Evolutionary conservation across 306 rosid species (phyloP), one percentile per base, ranked within the genome.

Genomic region (Cucumis melo): DNA sequence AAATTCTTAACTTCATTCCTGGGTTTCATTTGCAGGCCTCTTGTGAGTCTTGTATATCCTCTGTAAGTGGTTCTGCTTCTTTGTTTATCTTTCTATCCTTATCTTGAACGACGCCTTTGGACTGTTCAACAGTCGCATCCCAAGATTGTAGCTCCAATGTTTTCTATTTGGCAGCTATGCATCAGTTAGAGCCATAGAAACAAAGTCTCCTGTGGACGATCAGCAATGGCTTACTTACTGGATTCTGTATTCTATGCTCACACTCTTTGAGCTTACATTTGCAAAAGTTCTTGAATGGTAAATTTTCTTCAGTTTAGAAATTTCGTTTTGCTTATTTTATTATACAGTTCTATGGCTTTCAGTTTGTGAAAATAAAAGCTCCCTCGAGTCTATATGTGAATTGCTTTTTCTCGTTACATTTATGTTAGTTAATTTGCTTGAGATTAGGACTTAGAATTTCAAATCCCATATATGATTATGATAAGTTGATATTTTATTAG

Each of bases 211-310:
- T 38, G 42, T 87, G 20, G 99, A 95, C 73, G 99, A 95, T 85
- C 99, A 89, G 77, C 99, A 95, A 65, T 95, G 99, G 99, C 93
- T 92, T 51, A 95, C 97, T 48, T 95, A 95, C 74, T 95, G 99
- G 99, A 89, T 95, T 80, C 95, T 95, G 8, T 88, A 95, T 79
- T 95, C 99, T 50, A 56, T 95, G 91, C 91, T 95, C 74, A 95
- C 99, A 6, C 93, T 95, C 62, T 77, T 90, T 78, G 99, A 95
- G 84, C 97, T 95, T 75, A 95, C 99, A 62, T 92, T 95, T 80
- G 85, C 86, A 79, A 95, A 88, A 81, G 53, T 88, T 50, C 85
- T 95, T 80, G 98, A 92, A 80, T 95, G 99, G 99, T 95, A 86
- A 74, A 39, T 27, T 81, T 12, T 36, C 73, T 23, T 76, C 62